These are phyloP conservation scores for Euphorbia celastroides DNA, from an alignment of 441 rosid genomes.

Conservation along the genomic window DNA sequence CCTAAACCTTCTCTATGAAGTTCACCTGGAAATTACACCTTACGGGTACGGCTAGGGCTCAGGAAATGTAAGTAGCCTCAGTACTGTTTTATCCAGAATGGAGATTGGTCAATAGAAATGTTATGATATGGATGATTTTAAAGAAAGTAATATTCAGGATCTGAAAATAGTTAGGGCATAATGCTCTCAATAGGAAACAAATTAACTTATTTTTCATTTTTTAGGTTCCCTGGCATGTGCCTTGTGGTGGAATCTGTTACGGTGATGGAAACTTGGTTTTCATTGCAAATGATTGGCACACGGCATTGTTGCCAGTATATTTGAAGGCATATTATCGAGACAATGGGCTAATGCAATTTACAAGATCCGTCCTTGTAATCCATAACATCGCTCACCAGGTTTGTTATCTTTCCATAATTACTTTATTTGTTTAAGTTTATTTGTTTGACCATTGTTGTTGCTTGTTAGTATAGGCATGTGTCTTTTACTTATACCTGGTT, in stretches of 20 bases:
- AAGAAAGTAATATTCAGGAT: constrained; percentile 1
- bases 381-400: constrained; percentile 99
- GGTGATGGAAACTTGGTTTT: constrained; percentile 97
- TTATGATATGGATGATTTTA: not conserved
- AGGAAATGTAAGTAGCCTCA: not conserved
- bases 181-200: not conserved
- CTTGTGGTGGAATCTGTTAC: constrained; percentile 94
- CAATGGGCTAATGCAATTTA: constrained; percentile 69
- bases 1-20: not conserved
- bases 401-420: constrained; percentile 20
- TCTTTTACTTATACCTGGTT: not conserved
- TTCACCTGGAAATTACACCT: not conserved
- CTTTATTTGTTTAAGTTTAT: too few relatives aligned
- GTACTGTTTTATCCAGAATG: constrained; percentile 1
- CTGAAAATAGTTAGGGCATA: not conserved
- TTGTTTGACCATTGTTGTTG: not conserved
- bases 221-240: constrained; percentile 95
- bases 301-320: constrained; percentile 87
- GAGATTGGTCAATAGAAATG: not conserved
- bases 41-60: not conserved
- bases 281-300: constrained; percentile 98
- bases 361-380: constrained; percentile 78
- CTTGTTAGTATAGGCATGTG: not conserved
- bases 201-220: constrained; percentile 11
- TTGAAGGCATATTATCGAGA: constrained; percentile 87